Evolutionary conservation across 2,329 filamentous ascomycete genomes (phyloP).

Genomic region (Penicillium sp.): DNA sequence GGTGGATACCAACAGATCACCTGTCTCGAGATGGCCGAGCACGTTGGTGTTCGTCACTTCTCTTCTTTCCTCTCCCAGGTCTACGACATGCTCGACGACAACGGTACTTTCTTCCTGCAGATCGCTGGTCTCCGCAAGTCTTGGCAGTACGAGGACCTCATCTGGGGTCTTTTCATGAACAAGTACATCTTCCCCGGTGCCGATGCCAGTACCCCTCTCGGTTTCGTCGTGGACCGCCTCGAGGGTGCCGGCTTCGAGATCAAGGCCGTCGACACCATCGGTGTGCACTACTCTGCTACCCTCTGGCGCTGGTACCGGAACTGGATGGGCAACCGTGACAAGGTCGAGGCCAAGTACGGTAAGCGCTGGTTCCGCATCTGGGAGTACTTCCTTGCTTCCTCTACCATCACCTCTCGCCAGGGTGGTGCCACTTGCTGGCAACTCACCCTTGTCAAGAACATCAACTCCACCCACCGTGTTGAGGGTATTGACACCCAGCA

Average conservation of each 20-base stretch:
- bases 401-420: slow-evolving; percentile 80
- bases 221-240: slow-evolving; percentile 79
- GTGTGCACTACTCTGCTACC: slow-evolving; percentile 95
- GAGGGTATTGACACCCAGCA: slow-evolving; percentile 72
- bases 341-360: slow-evolving; percentile 93
- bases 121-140: slow-evolving; percentile 89
- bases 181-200: slow-evolving; percentile 98
- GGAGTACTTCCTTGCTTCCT: slow-evolving; percentile 88
- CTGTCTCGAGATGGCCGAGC: slow-evolving; percentile 97
- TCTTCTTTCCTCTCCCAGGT: slow-evolving; percentile 79
- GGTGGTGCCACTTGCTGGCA: slow-evolving; percentile 85
- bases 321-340: slow-evolving; percentile 92
- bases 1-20: slow-evolving; percentile 92
- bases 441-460: slow-evolving; percentile 84
- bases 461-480: slow-evolving; percentile 81
- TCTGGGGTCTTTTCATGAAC: slow-evolving; percentile 99
- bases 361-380: slow-evolving; percentile 94
- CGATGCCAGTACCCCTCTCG: slow-evolving; percentile 90
- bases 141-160: slow-evolving; percentile 97
- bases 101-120: slow-evolving; percentile 94
- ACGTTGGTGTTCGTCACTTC: slow-evolving; percentile 93
- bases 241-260: slow-evolving; percentile 88
- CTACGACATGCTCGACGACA: slow-evolving; percentile 93
- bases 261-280: slow-evolving; percentile 89
- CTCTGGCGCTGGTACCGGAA: slow-evolving; percentile 99